Percentiles rank a stretch among this genome's conserved stretches.
Conservation (phyloP, 352 stramenopile species). For the Globisporangium iwayamae region DNA sequence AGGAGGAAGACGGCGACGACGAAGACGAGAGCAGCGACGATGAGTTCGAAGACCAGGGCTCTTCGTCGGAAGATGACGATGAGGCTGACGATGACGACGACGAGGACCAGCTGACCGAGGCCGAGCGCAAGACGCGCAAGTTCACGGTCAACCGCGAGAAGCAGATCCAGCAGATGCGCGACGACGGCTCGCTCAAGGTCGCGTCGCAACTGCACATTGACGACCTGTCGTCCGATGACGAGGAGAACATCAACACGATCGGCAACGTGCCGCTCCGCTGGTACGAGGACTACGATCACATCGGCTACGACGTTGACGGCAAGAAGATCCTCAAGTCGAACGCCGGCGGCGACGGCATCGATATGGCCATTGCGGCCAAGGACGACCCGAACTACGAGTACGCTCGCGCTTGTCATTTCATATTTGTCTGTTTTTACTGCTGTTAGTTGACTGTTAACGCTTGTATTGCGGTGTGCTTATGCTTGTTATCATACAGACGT, state of each 20-base stretch:
- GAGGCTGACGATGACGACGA: conserved; percentile 69
- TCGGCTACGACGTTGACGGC: conserved; percentile 98
- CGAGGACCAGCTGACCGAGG: conserved; percentile 63
- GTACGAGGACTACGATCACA: conserved; percentile 99
- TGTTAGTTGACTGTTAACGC: not conserved
- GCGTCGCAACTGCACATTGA: conserved; percentile 95
- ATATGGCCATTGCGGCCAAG: conserved; percentile 81
- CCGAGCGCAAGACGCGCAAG: conserved; percentile 78
- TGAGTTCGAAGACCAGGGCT: conserved; percentile 83
- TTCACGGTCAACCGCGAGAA: conserved; percentile 72
- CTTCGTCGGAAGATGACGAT: conserved; percentile 70
- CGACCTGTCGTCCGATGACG: conserved; percentile 98
- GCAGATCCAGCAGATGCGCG: conserved; percentile 80
- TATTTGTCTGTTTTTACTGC: not conserved
- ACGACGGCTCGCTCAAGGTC: conserved; percentile 77
- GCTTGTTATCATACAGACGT: conserved; percentile 35
- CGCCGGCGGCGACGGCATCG: conserved; percentile 82
- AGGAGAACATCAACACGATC: conserved; percentile 95
- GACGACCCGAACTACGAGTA: conserved; percentile 93
- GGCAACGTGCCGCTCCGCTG: conserved; percentile 98
- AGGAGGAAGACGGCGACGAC: conserved; percentile 61
- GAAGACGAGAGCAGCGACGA: conserved; percentile 49
- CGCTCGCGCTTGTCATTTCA: conserved; percentile 15
- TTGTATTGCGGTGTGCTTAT: conserved; percentile 14
- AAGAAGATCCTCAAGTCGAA: conserved; percentile 95